Evolutionary conservation across 73 alveolate genomes (phyloP).

Genomic region (Durusdinium trenchii): DNA sequence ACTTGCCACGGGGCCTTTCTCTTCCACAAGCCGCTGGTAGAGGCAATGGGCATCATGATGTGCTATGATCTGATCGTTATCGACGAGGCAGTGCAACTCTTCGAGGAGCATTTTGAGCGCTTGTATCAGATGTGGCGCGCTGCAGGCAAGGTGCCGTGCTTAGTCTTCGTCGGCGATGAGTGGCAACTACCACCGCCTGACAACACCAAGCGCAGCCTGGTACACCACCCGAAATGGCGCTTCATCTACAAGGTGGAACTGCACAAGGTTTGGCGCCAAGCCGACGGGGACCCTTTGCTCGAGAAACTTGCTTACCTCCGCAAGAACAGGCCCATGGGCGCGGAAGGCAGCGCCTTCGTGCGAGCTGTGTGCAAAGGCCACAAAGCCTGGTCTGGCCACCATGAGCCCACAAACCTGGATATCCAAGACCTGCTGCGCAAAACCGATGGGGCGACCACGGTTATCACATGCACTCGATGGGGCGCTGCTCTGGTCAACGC

Average conservation of each 20-base stretch:
- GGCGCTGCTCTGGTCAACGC: not conserved
- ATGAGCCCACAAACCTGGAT: not conserved
- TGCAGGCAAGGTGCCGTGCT: conserved; percentile 10
- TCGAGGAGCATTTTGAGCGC: conserved; percentile 48
- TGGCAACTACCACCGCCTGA: conserved; percentile 65
- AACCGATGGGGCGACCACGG: not conserved
- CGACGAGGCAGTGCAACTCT: conserved; percentile 42
- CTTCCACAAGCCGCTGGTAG: conserved; percentile 50
- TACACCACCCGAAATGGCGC: not conserved
- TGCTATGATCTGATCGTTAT: conserved; percentile 36
- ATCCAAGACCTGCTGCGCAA: not conserved
- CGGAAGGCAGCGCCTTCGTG: not conserved
- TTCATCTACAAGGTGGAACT: not conserved
- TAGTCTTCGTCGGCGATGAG: conserved; percentile 35
- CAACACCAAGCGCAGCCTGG: not conserved
- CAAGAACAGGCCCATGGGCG: conserved; percentile 11
- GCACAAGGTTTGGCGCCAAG: not conserved
- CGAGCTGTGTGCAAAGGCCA: conserved; percentile 1
- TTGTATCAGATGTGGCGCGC: conserved; percentile 54
- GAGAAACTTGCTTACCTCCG: conserved; percentile 5
- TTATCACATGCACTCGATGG: conserved; percentile 50
- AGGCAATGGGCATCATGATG: conserved; percentile 39
- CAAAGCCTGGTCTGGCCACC: conserved; percentile 59
- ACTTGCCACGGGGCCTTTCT: conserved; percentile 73
- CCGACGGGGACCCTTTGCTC: conserved; percentile 8